phyloP scores from a whole-genome alignment of 768 basidiomycete species.

The Phaffia tasmanica region DNA sequence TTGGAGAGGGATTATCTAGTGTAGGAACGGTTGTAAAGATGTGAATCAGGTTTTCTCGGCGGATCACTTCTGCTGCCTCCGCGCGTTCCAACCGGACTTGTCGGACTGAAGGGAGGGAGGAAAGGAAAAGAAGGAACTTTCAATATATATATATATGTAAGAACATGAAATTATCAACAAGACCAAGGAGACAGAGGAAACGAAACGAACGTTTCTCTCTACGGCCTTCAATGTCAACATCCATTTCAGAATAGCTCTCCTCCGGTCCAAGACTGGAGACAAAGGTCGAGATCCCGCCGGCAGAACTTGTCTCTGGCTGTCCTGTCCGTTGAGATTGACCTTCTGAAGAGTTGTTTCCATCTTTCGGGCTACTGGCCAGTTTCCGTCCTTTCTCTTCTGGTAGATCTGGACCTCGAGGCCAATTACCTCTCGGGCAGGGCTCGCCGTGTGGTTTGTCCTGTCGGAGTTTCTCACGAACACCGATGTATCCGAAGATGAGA shows the following conservation, averaged over 20 bases:
- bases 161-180: too few species aligned
- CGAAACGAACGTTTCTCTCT: neutral
- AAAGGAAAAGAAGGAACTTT: neutral
- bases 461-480: too few species aligned
- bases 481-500: slow-evolving; percentile 3
- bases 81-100: slow-evolving; percentile 1
- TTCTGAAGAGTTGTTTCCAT: neutral
- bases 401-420: neutral
- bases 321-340: neutral
- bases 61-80: slow-evolving; percentile 4
- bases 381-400: too few species aligned
- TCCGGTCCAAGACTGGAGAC: neutral
- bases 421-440: too few species aligned
- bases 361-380: neutral
- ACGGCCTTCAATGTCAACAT: slow-evolving; percentile 5
- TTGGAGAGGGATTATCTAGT: neutral
- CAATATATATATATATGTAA: neutral
- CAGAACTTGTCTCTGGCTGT: neutral
- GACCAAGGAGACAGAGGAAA: neutral
- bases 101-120: neutral
- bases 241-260: neutral
- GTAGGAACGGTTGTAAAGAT: neutral
- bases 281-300: too few species aligned
- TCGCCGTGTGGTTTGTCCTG: too few species aligned
- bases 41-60: neutral